Base-by-base conservation (phyloP, 257 asterid species). In the Jacaranda copaia region DNA sequence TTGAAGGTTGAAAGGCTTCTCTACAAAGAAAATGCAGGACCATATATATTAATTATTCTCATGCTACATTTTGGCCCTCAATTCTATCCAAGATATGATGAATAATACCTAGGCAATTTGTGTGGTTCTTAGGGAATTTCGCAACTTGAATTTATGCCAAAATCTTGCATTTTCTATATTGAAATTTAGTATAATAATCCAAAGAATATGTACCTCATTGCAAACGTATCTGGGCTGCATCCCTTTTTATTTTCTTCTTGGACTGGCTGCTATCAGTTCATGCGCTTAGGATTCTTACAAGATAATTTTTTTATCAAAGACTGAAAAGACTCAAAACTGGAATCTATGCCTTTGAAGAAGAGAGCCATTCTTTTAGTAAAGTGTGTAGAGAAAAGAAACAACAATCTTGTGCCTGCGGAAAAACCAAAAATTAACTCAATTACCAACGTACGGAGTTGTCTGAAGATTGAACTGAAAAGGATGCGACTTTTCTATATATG, bases 231-330 rank as follows among this genome's bases (percentile, higher is more conserved):
- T 78, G 3, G 49, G 77, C 12, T 48, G 68, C 40, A 60, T 14
- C 36, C 8, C n/a, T 19, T 55, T 16, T 5, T 15, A n/a, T 25
- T 40, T n/a, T 3, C 4, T 32, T 64, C 48, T 36, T 53, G 40
- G 68, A 40, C 45, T 75, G 80, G 80, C 12, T 66, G 59, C 4
- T 51, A 51, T 64, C 4, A 45, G 42, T 5, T 73, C 3, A 20
- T 15, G 63, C n/a, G n/a, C n/a, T n/a, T n/a, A n/a, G 39, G 80
- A 80, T 80, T 80, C 83, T 60, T 60, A 46, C 79, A 73, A 67
- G 65, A 64, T 72, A 55, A 0, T 2, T 42, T 19, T 70, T 51
- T 78, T n/a, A 48, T 69, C 18, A 35, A 45, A 53, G 38, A 6
- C 38, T 19, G 15, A 35, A 79, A n/a, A 13, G 43, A 0, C 25